These are phyloP conservation scores for Epicoccum nigrum DNA, from an alignment of 2,329 filamentous ascomycete genomes.

Conservation along the genomic window DNA sequence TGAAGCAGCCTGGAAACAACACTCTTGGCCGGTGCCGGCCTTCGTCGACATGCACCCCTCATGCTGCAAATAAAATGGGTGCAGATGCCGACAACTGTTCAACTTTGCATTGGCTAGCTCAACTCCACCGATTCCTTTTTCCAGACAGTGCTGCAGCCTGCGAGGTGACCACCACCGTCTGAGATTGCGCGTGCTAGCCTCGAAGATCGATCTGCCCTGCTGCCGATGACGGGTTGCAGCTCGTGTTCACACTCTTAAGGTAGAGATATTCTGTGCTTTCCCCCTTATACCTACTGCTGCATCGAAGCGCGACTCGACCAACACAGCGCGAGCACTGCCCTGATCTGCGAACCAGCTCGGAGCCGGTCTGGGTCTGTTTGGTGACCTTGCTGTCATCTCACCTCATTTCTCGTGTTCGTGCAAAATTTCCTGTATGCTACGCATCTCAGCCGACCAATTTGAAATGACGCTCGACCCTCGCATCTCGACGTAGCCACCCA, in stretches of 20 bases:
- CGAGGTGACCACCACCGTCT: no score
- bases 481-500: conserved; percentile 21
- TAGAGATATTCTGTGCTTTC: background rate
- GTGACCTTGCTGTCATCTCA: background rate
- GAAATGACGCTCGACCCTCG: conserved; percentile 8
- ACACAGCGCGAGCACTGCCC: background rate
- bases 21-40: conserved; percentile 16
- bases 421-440: background rate
- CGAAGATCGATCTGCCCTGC: no score
- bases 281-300: conserved; percentile 1
- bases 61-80: background rate
- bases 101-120: background rate
- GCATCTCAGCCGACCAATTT: conserved; percentile 2
- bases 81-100: background rate
- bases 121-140: background rate
- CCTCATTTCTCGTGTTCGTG: background rate
- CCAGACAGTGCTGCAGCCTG: background rate
- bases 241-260: no score
- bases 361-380: no score
- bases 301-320: conserved; percentile 2
- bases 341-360: background rate
- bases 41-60: conserved; percentile 4
- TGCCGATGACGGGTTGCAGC: no score
- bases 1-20: conserved; percentile 10
- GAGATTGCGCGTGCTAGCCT: no score